Conservation (phyloP, 2,329 filamentous ascomycete genomes). For the Alternaria conjuncta region DNA sequence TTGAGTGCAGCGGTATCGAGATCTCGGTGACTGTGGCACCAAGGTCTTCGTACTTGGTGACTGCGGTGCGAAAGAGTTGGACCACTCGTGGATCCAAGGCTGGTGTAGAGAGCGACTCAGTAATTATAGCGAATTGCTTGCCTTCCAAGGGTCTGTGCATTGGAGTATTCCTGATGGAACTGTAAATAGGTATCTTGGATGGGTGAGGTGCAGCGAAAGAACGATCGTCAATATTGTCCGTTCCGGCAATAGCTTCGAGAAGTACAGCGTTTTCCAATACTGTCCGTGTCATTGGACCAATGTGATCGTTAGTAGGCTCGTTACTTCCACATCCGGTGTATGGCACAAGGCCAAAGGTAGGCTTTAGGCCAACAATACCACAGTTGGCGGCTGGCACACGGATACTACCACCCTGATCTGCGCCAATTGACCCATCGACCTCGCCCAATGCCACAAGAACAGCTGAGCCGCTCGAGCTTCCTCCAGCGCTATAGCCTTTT, state of each 20-base stretch:
- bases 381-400: conserved; percentile 52
- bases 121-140: conserved; percentile 39
- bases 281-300: conserved; percentile 54
- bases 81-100: conserved; percentile 52
- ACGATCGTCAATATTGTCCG: conserved; percentile 58
- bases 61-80: conserved; percentile 52
- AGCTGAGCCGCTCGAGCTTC: conserved; percentile 58
- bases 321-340: conserved; percentile 59
- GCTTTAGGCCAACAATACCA: conserved; percentile 57
- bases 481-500: conserved; percentile 57
- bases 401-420: conserved; percentile 58
- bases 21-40: conserved; percentile 60
- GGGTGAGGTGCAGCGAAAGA: conserved; percentile 43
- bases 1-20: conserved; percentile 57
- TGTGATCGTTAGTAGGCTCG: conserved; percentile 60
- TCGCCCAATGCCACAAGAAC: conserved; percentile 55
- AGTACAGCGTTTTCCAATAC: conserved; percentile 53
- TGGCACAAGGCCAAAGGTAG: conserved; percentile 60
- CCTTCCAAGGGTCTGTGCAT: conserved; percentile 31
- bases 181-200: conserved; percentile 35
- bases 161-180: conserved; percentile 16
- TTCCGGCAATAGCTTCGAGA: conserved; percentile 56
- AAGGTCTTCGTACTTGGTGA: conserved; percentile 50
- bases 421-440: conserved; percentile 56
- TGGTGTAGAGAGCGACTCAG: conserved; percentile 34